A percentile compares a stretch with the other conserved stretches of the same genome.
phyloP scores from a whole-genome alignment of 2,329 filamentous ascomycete species.

The Colletotrichum brevisporum region DNA sequence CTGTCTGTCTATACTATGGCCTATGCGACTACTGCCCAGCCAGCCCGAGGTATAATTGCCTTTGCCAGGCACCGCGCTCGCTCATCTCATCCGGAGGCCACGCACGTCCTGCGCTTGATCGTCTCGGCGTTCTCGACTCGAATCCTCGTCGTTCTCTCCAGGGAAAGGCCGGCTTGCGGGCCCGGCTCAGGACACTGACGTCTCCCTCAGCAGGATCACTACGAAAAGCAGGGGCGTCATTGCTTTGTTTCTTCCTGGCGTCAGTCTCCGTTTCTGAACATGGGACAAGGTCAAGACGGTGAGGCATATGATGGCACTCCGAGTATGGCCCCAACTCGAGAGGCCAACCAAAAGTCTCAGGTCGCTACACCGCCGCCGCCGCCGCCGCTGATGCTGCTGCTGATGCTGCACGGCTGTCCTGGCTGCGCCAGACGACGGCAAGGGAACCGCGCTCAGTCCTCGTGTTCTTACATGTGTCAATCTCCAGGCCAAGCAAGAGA shows the following conservation, averaged over 20 bases:
- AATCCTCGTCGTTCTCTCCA: not conserved
- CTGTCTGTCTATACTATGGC: not conserved
- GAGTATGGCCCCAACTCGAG: not conserved
- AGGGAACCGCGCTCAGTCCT: conserved; percentile 20
- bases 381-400: not conserved
- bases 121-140: not conserved
- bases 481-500: conserved; percentile 12
- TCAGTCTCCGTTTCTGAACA: conserved; percentile 35
- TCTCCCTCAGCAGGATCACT: not conserved
- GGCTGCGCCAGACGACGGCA: conserved; percentile 4
- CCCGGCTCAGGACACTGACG: not conserved
- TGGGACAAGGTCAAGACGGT: conserved; percentile 25
- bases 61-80: not conserved
- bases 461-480: conserved; percentile 16
- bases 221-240: not conserved
- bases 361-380: not conserved
- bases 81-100: not conserved
- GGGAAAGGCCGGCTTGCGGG: conserved; percentile 20
- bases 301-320: not conserved
- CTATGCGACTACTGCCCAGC: not conserved
- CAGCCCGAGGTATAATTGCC: not conserved
- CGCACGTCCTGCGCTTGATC: conserved; percentile 1
- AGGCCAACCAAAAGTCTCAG: conserved; percentile 8
- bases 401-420: conserved; percentile 15
- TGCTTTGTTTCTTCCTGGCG: conserved; percentile 1